These are phyloP conservation scores for Gossypioides kirkii DNA, from an alignment of 345 rosid genomes.

Conservation along the genomic window DNA sequence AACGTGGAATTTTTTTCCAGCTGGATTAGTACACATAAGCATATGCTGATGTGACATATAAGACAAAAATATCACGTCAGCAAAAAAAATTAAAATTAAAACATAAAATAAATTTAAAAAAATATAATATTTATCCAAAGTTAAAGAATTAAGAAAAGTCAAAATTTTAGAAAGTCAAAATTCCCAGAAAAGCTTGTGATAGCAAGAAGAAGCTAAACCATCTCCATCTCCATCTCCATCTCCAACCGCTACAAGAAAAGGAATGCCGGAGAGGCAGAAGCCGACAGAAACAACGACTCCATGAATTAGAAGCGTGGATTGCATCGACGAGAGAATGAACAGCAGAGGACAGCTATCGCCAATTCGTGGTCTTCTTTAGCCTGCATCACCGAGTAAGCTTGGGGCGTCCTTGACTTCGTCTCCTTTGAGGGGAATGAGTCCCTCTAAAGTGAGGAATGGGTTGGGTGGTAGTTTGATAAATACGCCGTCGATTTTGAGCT, in stretches of 20 bases:
- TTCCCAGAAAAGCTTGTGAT: too few relatives aligned
- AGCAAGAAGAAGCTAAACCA: slow-evolving; percentile 62
- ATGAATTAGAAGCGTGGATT: slow-evolving; percentile 66
- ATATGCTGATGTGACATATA: too few relatives aligned
- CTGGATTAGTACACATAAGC: too few relatives aligned
- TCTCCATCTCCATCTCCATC: slow-evolving; percentile 56
- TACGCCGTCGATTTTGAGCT: slow-evolving; percentile 69
- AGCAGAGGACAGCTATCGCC: slow-evolving; percentile 56
- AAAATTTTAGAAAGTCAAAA: too few relatives aligned
- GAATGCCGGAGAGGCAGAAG: slow-evolving; percentile 76
- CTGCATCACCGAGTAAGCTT: slow-evolving; percentile 69
- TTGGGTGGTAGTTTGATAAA: slow-evolving; percentile 32
- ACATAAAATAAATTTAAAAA: too few relatives aligned
- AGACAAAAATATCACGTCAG: too few relatives aligned
- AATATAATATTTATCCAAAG: too few relatives aligned
- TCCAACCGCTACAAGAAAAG: slow-evolving; percentile 46
- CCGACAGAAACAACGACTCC: slow-evolving; percentile 28
- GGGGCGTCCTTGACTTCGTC: slow-evolving; percentile 45
- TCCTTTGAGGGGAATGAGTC: slow-evolving; percentile 63
- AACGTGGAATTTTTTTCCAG: too few relatives aligned
- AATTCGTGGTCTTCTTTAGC: slow-evolving; percentile 44
- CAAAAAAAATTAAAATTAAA: too few relatives aligned
- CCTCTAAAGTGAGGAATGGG: slow-evolving; percentile 53
- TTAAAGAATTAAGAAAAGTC: too few relatives aligned
- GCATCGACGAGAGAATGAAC: slow-evolving; percentile 40